Conservation (phyloP, 2,329 filamentous ascomycete genomes). For the Atkinsonella hypoxylon region DNA sequence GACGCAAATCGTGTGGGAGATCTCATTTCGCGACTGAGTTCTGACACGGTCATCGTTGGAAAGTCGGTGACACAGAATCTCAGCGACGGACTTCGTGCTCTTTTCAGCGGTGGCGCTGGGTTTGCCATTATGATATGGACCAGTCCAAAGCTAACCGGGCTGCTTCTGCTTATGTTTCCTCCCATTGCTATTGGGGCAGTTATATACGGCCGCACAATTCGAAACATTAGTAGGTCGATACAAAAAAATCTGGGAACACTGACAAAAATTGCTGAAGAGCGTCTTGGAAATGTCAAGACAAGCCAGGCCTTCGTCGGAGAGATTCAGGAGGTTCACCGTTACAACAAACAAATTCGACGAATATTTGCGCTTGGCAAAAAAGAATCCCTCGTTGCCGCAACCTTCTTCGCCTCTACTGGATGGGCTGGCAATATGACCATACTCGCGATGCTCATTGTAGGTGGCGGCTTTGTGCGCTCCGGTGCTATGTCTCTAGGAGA, state of each 20-base stretch:
- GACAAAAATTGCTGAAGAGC: slow-evolving; percentile 95
- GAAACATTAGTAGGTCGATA: slow-evolving; percentile 82
- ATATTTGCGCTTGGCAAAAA: slow-evolving; percentile 82
- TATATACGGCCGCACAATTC: slow-evolving; percentile 79
- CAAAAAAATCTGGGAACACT: slow-evolving; percentile 87
- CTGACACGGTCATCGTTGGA: slow-evolving; percentile 93
- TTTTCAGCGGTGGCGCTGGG: slow-evolving; percentile 83
- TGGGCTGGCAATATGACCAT: slow-evolving; percentile 97
- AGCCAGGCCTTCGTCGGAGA: slow-evolving; percentile 95
- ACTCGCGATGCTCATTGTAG: slow-evolving; percentile 76
- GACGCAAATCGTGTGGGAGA: slow-evolving; percentile 96
- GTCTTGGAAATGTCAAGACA: slow-evolving; percentile 92
- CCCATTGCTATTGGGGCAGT: slow-evolving; percentile 85
- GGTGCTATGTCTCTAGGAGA: slow-evolving; percentile 85
- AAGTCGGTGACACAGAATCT: slow-evolving; percentile 98
- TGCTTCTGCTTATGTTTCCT: slow-evolving; percentile 78
- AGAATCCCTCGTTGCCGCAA: slow-evolving; percentile 80
- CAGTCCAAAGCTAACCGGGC: slow-evolving; percentile 77
- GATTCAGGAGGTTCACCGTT: slow-evolving; percentile 76
- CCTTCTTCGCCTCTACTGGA: slow-evolving; percentile 78
- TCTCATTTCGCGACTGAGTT: slow-evolving; percentile 86
- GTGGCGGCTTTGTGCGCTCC: slow-evolving; percentile 77
- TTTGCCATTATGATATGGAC: slow-evolving; percentile 94
- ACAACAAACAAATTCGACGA: slow-evolving; percentile 82
- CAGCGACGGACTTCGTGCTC: slow-evolving; percentile 82